Percentiles rank a stretch among this genome's conserved stretches.
Evolutionary conservation across 2,329 filamentous ascomycete genomes (phyloP).

Genomic region (Botrytis byssoidea): DNA sequence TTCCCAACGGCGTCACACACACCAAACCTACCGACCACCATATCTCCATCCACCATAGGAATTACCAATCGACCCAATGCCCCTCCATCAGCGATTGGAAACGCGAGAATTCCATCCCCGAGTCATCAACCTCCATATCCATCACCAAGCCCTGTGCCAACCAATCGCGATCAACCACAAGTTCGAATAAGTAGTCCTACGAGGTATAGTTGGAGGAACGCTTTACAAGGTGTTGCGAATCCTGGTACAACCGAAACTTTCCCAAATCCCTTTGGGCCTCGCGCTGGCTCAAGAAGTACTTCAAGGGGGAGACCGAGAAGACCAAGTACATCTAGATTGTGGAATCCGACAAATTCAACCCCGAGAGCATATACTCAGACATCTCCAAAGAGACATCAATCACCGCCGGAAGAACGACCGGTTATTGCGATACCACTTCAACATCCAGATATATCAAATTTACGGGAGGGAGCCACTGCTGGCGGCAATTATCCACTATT

Average conservation of each 20-base stretch:
- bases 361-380: slow-evolving; percentile 42
- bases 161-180: slow-evolving; percentile 29
- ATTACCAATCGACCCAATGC: slow-evolving; percentile 19
- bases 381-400: slow-evolving; percentile 25
- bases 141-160: slow-evolving; percentile 23
- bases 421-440: slow-evolving; percentile 36
- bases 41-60: slow-evolving; percentile 29
- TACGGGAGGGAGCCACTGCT: slow-evolving; percentile 31
- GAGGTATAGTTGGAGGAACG: slow-evolving; percentile 39
- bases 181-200: slow-evolving; percentile 48
- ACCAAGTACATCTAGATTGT: slow-evolving; percentile 46
- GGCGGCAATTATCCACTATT: slow-evolving; percentile 49
- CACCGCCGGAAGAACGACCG: slow-evolving; percentile 24
- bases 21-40: slow-evolving; percentile 27
- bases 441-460: slow-evolving; percentile 35
- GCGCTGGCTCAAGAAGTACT: slow-evolving; percentile 32
- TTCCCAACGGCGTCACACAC: slow-evolving; percentile 37
- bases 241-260: not conserved
- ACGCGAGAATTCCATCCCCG: slow-evolving; percentile 35
- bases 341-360: slow-evolving; percentile 61
- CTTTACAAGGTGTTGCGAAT: slow-evolving; percentile 31
- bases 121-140: slow-evolving; percentile 37
- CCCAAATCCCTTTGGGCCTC: slow-evolving; percentile 33
- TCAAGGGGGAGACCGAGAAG: slow-evolving; percentile 29
- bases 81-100: slow-evolving; percentile 28